A percentile compares a stretch with the other conserved stretches of the same genome.
Conservation (phyloP, 257 asterid genomes). For the Rubia yunnanensis region DNA sequence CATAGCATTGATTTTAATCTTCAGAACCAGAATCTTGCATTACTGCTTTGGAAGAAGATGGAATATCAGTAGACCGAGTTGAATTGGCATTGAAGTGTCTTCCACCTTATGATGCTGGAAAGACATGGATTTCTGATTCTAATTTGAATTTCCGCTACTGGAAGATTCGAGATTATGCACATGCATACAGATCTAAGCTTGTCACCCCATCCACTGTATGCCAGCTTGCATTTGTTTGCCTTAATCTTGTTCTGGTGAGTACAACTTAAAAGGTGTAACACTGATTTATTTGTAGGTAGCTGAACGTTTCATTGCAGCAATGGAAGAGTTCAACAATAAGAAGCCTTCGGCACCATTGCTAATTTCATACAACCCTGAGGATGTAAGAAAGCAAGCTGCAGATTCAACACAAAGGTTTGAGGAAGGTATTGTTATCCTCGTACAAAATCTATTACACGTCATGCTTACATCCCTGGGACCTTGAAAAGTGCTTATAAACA, state of each 20-base stretch:
- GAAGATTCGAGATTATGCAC: slow-evolving; percentile 96
- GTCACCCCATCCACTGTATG: slow-evolving; percentile 80
- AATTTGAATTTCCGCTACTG: slow-evolving; percentile 69
- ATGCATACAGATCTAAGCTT: slow-evolving; percentile 84
- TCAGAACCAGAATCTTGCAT: slow-evolving; percentile 68
- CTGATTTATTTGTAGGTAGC: slow-evolving; percentile 49
- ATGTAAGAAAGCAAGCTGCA: slow-evolving; percentile 86
- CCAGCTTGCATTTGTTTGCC: slow-evolving; percentile 15
- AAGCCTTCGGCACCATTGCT: slow-evolving; percentile 63
- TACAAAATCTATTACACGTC: background rate
- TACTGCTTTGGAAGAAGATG: slow-evolving; percentile 57
- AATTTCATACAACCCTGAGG: slow-evolving; percentile 72
- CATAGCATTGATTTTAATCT: slow-evolving; percentile 9
- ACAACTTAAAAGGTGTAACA: slow-evolving; percentile 8
- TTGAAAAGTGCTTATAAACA: background rate
- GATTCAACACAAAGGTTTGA: slow-evolving; percentile 88
- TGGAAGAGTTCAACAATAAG: slow-evolving; percentile 64
- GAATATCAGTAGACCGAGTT: slow-evolving; percentile 68
- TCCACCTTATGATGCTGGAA: slow-evolving; percentile 67
- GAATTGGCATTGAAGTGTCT: slow-evolving; percentile 68
- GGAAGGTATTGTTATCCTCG: slow-evolving; percentile 44
- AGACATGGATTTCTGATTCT: slow-evolving; percentile 48
- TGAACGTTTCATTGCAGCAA: slow-evolving; percentile 77
- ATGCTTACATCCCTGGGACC: background rate
- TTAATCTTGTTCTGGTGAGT: slow-evolving; percentile 7